Base-by-base conservation (phyloP, 352 stramenopile species). In the Globisporangium recalcitrans region DNA sequence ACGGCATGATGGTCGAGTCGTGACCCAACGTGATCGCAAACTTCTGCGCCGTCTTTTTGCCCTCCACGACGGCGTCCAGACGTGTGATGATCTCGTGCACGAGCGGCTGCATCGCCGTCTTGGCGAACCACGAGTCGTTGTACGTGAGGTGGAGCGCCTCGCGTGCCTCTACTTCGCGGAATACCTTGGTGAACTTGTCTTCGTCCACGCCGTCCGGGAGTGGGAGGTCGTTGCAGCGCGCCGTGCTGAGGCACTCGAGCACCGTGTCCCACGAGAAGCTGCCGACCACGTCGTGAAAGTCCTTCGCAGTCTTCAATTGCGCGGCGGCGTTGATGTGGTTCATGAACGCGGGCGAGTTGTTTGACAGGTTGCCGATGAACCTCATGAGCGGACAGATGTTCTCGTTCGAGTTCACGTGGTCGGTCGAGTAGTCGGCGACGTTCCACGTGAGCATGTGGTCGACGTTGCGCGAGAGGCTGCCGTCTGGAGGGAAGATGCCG, bases 1-100 rank as follows among this genome's bases (percentile, higher is more conserved):
- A 82, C 16, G 86, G 86, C 84, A 95, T 95, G 64, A 95, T 78
- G 3, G 86, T 95, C 67, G 84, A 93, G 70, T 95, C 86, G 48
- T 95, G 86, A 11, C 71, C 83, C 75, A 95, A 90, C 0, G 82
- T 92, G 49, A 95, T 75, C 31, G 79, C 75, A 11, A 95, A 66
- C 61, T 87, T 90, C 46, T 73, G 77, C 3, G 75, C 73, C 13
- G 74, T 58, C 6, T 70, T 27, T 3, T 64, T 38, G 1, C 68
- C 77, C 16, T 82, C 74, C 22, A 93, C 47, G 31, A 70, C 71
- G 5, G 62, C 63, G 34, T 95, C 75, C 22, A 95, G 52, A 14
- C 75, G 75, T 26, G 60, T 72, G n/a, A 90, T 63, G 55, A 95
- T 81, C 61, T 95, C 86, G 24, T 71, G 64, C 52, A 82, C 72